Conservation (phyloP, 2,329 filamentous ascomycete species). For the Madurella mycetomatis region DNA sequence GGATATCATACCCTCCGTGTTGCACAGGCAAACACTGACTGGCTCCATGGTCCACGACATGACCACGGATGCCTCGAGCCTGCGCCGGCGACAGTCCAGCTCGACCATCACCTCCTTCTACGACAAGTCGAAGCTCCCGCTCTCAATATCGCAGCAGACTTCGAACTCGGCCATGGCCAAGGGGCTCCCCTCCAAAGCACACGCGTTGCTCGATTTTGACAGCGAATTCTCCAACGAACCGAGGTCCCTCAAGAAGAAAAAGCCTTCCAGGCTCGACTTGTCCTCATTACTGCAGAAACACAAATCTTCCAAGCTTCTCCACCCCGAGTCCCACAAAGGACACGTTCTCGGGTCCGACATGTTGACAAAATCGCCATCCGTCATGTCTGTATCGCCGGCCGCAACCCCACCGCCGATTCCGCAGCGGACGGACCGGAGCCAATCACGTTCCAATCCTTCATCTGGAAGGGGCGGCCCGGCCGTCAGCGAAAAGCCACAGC, state of each 20-base stretch:
- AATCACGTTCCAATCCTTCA: neutral
- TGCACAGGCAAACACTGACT: slow-evolving; percentile 22
- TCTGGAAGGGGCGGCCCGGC: slow-evolving; percentile 26
- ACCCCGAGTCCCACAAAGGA: slow-evolving; percentile 25
- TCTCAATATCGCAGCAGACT: slow-evolving; percentile 56
- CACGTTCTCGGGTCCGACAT: slow-evolving; percentile 36
- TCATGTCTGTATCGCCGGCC: slow-evolving; percentile 36
- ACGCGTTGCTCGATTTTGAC: slow-evolving; percentile 44
- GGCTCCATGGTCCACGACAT: slow-evolving; percentile 25
- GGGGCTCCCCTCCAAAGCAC: slow-evolving; percentile 46
- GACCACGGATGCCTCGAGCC: slow-evolving; percentile 39
- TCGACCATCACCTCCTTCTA: slow-evolving; percentile 56
- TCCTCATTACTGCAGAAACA: slow-evolving; percentile 38
- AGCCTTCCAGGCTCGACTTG: slow-evolving; percentile 48
- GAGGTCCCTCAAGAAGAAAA: slow-evolving; percentile 40
- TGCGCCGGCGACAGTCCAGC: slow-evolving; percentile 47
- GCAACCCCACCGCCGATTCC: slow-evolving; percentile 28
- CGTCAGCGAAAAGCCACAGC: neutral
- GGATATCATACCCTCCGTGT: slow-evolving; percentile 38
- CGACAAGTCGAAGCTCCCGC: slow-evolving; percentile 51
- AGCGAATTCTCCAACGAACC: slow-evolving; percentile 27
- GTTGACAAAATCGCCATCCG: slow-evolving; percentile 40
- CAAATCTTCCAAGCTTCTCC: slow-evolving; percentile 30
- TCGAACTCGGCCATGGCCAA: slow-evolving; percentile 56
- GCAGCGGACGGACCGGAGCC: slow-evolving; percentile 27